Base-by-base conservation (phyloP, 2,329 filamentous ascomycete genomes). In the Bimuria novae-zelandiae region DNA sequence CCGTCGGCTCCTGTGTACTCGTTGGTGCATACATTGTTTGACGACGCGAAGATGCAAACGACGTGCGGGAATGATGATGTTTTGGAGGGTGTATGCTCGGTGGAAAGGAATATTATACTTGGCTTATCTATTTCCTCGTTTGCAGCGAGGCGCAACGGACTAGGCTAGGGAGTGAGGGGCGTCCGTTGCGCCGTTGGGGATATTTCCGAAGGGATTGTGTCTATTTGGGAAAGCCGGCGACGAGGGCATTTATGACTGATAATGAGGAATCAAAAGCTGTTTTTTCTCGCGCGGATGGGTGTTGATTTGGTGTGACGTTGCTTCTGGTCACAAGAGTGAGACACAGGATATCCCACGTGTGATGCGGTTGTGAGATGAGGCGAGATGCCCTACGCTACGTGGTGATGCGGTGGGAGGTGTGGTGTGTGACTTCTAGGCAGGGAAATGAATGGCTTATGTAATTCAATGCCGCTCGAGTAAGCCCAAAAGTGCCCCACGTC, bases 181-280 rank as follows among this genome's bases (percentile, higher is more conserved):
- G 32, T 53, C 49, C 45, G 30, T 35, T 51, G 49, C 50, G 46
- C 45, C 43, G 30, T 33, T 32, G 46, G 44, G 47, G 49, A 49
- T 55, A 49, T 61, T 35, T 56, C 56, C 43, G 36, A 51, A 53
- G 54, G 55, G 53, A 55, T 67, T 60, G 60, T 68, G 63, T 65
- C 57, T 69, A 62, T 57, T 63, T 55, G 54, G 63, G 25, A 32
- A 57, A 61, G 57, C 55, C 14, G 56, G 63, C 52, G 64, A 62
- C 51, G 30, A 33, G 55, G 61, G 51, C 54, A 45, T 56, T 65
- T 60, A 63, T 68, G 65, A 57, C 70, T 54, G 64, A 68, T 67
- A 67, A 70, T 65, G 68, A 72, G 68, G 64, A 73, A 72, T 71
- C 62, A 73, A 73, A 73, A 73, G 70, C 69, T 71, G 61, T 69